Base-by-base conservation (phyloP, 2,329 filamentous ascomycete species). In the Cercospora canescens region DNA sequence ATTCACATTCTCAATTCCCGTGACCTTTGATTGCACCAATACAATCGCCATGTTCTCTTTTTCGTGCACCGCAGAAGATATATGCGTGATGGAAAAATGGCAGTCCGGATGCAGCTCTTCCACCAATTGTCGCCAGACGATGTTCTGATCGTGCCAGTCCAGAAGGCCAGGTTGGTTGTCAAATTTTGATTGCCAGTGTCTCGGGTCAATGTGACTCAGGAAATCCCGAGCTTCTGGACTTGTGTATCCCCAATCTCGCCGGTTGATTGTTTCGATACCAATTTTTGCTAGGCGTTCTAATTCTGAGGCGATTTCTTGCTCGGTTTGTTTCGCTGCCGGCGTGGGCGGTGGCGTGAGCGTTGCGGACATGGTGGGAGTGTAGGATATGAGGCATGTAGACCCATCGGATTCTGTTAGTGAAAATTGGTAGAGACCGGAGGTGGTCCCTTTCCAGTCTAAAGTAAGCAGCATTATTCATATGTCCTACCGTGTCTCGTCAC, bases 191-290 rank as follows among this genome's bases (percentile, higher is more conserved):
- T 60, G 56, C 56, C 59, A 67, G 28, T 63, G 54, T 30, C 54
- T 30, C 12, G 67, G 60, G 32, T 67, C 39, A 18, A 69, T 57
- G 35, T 66, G 67, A 3, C 48, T 18, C 14, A 61, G 21, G 21
- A 69, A 65, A 11, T 66, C 65, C 48, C 63, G 60, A 14, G 65
- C 60, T 37, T 63, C 45, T 11, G 58, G n/a, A 41, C 56, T 62
- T 18, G 24, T 50, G 65, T 68, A 69, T 16, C 57, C 58, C 60
- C 66, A 69, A 60, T 69, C 67, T 9, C 63, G 63, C 16, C 39
- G 55, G 61, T 69, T 69, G 39, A 67, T 54, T n/a, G 60, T 60
- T n/a, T 62, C 37, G n/a, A 66, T 62, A 52, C 66, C 62, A 6
- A 55, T 63, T 9, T 24, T 35, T 8, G 67, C 63, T 7, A 67